Conservation (phyloP, 2,329 filamentous ascomycete species). For the Boeremia lycopersici region DNA sequence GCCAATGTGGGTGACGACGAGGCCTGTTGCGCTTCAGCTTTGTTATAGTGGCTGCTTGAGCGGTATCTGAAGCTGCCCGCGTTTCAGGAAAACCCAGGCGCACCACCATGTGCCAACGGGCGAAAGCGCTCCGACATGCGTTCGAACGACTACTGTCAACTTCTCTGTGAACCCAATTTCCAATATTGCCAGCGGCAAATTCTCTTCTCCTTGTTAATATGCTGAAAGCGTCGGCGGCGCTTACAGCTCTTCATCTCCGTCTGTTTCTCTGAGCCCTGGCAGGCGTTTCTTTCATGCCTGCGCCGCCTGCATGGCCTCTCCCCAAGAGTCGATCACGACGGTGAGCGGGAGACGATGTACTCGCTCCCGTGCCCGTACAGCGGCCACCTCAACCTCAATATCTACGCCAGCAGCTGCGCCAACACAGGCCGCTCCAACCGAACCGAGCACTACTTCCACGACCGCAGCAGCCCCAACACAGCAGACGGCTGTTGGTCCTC, state of each 20-base stretch:
- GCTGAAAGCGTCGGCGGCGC: conserved; percentile 43
- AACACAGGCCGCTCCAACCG: conserved; percentile 26
- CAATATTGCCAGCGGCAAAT: conserved; percentile 31
- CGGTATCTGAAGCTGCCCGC: conserved; percentile 42
- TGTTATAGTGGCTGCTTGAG: conserved; percentile 43
- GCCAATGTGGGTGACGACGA: conserved; percentile 32
- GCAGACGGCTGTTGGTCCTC: conserved; percentile 23
- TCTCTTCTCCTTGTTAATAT: conserved; percentile 44
- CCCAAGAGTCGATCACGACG: conserved; percentile 45
- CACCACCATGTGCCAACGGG: conserved; percentile 45
- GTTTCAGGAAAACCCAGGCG: conserved; percentile 45
- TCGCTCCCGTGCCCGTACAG: conserved; percentile 44
- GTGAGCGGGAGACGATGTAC: conserved; percentile 49
- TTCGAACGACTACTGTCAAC: conserved; percentile 33
- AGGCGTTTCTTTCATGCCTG: conserved; percentile 41
- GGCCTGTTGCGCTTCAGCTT: conserved; percentile 46
- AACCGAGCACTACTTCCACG: conserved; percentile 25
- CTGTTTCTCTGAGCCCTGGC: conserved; percentile 36
- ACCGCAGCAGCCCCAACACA: conserved; percentile 28
- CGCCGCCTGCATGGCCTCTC: conserved; percentile 47
- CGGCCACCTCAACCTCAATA: conserved; percentile 30
- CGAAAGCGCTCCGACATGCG: conserved; percentile 35
- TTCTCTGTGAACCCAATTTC: conserved; percentile 31
- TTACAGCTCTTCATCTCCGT: conserved; percentile 36
- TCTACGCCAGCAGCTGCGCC: conserved; percentile 21